Percentiles rank a stretch among this genome's conserved stretches.
Conservation (phyloP, 345 rosid genomes). For the Nasturtium officinale region DNA sequence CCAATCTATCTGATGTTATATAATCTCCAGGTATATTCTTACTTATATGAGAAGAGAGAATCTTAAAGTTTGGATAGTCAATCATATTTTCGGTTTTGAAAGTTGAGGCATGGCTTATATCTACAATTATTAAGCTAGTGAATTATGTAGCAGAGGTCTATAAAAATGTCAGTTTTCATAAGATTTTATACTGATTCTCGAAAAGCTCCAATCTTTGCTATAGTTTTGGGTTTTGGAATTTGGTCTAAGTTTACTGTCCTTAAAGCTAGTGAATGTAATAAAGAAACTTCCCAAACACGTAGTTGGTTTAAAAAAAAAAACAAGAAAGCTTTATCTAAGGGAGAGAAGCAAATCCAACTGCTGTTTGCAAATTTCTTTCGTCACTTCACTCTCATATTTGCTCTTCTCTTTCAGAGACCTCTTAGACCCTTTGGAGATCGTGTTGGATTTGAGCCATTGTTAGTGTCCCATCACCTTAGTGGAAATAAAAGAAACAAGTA, state of each 20-base stretch:
- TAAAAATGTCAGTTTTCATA: neutral
- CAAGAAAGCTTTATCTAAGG: neutral
- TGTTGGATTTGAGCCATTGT: neutral
- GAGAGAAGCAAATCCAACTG: neutral
- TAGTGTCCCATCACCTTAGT: neutral
- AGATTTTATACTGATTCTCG: neutral
- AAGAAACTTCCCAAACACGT: slow-evolving; percentile 1
- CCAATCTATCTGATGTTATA: neutral
- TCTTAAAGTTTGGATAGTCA: neutral
- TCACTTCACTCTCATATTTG: neutral
- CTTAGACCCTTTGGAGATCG: neutral
- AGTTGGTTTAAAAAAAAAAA: neutral
- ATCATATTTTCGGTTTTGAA: neutral
- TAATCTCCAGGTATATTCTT: neutral
- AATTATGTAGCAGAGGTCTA: neutral
- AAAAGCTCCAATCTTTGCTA: slow-evolving; percentile 9
- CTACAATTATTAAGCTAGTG: neutral
- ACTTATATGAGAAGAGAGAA: neutral
- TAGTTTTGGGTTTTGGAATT: slow-evolving; percentile 10
- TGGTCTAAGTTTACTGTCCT: neutral
- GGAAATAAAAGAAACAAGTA: neutral
- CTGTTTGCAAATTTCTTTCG: slow-evolving; percentile 4
- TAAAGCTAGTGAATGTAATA: neutral
- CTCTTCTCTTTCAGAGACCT: slow-evolving; percentile 2
- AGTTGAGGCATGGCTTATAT: neutral